Conservation (phyloP, 2,329 filamentous ascomycete genomes). For the Lachnellula arida region DNA sequence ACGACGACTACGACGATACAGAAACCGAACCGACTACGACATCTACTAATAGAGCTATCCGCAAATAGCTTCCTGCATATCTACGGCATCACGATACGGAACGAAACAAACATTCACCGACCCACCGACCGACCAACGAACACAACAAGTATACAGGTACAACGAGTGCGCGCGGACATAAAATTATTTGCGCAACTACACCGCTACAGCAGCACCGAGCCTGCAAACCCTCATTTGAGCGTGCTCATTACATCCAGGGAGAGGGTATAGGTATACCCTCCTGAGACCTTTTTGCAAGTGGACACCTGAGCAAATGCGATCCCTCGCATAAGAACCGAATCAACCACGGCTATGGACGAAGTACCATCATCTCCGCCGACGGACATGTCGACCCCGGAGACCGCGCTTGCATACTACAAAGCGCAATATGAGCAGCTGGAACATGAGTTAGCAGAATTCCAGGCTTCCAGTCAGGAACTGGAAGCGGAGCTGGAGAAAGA, state of each 20-base stretch:
- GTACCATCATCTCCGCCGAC: constrained; percentile 58
- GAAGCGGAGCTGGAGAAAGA: constrained; percentile 95
- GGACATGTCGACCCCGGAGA: constrained; percentile 54
- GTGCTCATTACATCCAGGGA: constrained; percentile 1
- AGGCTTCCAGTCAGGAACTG: constrained; percentile 87
- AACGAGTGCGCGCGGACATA: constrained; percentile 11
- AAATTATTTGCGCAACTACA: constrained; percentile 10
- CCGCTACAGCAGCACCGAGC: constrained; percentile 12
- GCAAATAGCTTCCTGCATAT: constrained; percentile 3
- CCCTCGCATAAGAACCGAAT: constrained; percentile 12
- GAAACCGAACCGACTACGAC: not conserved
- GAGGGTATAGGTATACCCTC: not conserved
- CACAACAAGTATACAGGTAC: constrained; percentile 1
- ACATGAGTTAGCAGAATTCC: constrained; percentile 86
- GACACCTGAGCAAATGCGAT: constrained; percentile 12
- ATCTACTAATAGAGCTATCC: constrained; percentile 2
- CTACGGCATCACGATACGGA: not conserved
- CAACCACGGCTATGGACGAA: constrained; percentile 37
- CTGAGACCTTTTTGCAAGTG: constrained; percentile 8
- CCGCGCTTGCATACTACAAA: constrained; percentile 92
- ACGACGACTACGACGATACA: constrained; percentile 3
- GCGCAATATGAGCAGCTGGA: constrained; percentile 90
- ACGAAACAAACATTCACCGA: constrained; percentile 1
- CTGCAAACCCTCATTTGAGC: constrained; percentile 3
- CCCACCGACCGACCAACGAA: constrained; percentile 1